phyloP scores from a whole-genome alignment of 208 protist genomes.

The Crithidia brevicula region DNA sequence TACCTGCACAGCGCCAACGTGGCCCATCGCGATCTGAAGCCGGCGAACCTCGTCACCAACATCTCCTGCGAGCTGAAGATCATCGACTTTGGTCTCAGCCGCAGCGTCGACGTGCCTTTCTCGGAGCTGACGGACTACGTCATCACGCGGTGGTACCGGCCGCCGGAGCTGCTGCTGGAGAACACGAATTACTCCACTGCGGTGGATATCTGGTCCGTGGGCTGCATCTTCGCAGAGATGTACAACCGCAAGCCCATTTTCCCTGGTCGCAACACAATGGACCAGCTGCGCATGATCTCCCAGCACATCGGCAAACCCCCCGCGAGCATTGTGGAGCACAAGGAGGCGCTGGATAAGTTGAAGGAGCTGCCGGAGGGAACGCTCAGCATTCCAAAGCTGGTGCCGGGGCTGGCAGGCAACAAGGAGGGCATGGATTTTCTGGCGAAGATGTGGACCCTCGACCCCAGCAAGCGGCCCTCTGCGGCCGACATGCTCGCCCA shows the following conservation, averaged over 20 bases:
- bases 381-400: slow-evolving; percentile 71
- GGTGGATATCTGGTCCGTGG: slow-evolving; percentile 95
- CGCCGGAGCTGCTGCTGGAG: slow-evolving; percentile 94
- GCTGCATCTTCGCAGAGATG: slow-evolving; percentile 97
- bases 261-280: slow-evolving; percentile 90
- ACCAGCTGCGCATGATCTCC: slow-evolving; percentile 93
- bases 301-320: slow-evolving; percentile 95
- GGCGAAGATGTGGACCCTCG: slow-evolving; percentile 73
- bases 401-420: slow-evolving; percentile 67
- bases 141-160: slow-evolving; percentile 95
- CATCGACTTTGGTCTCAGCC: slow-evolving; percentile 92
- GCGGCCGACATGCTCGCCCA: slow-evolving; percentile 85
- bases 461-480: slow-evolving; percentile 78
- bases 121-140: slow-evolving; percentile 92
- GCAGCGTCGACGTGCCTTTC: slow-evolving; percentile 82
- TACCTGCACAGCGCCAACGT: slow-evolving; percentile 92
- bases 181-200: slow-evolving; percentile 85
- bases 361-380: slow-evolving; percentile 70
- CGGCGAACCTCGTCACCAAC: slow-evolving; percentile 89
- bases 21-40: slow-evolving; percentile 92
- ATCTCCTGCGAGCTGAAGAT: slow-evolving; percentile 90
- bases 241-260: slow-evolving; percentile 91
- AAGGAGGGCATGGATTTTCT: slow-evolving; percentile 81
- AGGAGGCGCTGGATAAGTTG: slow-evolving; percentile 82
- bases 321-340: slow-evolving; percentile 81